Percentiles rank a stretch among this genome's conserved stretches.
Conservation (phyloP, 805 yeast species). For the Saturnispora ahearnii region DNA sequence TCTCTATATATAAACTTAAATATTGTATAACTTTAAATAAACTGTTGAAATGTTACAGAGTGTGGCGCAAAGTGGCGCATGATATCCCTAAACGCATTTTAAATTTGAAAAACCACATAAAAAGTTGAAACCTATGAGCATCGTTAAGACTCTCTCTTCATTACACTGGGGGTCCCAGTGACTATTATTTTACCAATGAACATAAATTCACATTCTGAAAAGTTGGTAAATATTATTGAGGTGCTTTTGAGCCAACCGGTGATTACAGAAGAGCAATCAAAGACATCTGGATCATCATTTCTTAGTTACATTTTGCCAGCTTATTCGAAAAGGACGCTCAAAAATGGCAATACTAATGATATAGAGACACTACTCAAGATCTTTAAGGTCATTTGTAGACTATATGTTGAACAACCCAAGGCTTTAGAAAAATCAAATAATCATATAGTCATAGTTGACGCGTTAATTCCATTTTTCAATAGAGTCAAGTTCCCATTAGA, state of each 20-base stretch:
- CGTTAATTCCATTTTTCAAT: conserved; percentile 22
- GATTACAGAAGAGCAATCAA: conserved; percentile 3
- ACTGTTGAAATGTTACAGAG: not conserved
- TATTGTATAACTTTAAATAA: not conserved
- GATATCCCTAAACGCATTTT: not conserved
- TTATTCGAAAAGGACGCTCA: conserved; percentile 1
- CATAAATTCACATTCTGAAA: not conserved
- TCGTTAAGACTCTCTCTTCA: not conserved
- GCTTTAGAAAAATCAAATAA: conserved; percentile 8
- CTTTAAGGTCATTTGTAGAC: conserved; percentile 3
- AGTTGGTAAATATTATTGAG: conserved; percentile 2
- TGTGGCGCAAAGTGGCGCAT: not conserved
- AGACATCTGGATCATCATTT: conserved; percentile 6
- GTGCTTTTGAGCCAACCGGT: not conserved
- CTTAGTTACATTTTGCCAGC: conserved; percentile 7
- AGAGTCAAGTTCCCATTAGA: conserved; percentile 17
- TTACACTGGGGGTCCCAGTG: not conserved
- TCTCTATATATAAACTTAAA: not conserved
- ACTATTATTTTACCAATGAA: not conserved
- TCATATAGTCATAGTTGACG: conserved; percentile 15
- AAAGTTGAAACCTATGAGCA: not conserved
- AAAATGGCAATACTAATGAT: not conserved
- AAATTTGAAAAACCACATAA: not conserved
- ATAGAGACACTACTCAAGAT: not conserved
- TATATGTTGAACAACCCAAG: conserved; percentile 2